Evolutionary conservation across 371 early-diverging fungal genomes (phyloP).

Genomic region (Capniomyces stellatus): DNA sequence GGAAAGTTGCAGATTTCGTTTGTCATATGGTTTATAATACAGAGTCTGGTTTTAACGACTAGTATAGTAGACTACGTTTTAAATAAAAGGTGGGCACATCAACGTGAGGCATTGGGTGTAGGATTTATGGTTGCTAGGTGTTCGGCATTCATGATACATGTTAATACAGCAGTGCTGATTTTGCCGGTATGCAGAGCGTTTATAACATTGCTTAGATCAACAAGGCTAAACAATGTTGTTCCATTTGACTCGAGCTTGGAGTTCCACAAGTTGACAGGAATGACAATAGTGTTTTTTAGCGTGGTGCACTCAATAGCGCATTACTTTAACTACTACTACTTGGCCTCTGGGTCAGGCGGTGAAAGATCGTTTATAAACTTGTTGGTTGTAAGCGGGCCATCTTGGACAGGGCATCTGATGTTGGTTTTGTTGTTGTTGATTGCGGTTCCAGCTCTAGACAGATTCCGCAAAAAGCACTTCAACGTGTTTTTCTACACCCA

Average conservation of each 20-base stretch:
- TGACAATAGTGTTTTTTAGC: conserved; percentile 51
- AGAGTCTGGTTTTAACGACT: too few relatives aligned
- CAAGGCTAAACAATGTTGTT: conserved; percentile 47
- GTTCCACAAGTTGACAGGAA: conserved; percentile 66
- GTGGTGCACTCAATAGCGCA: conserved; percentile 48
- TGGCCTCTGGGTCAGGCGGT: conserved; percentile 13
- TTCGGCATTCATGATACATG: conserved; percentile 41
- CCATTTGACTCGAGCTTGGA: conserved; percentile 65
- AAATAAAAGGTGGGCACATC: conserved; percentile 21
- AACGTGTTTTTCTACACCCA: conserved; percentile 72
- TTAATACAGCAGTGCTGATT: conserved; percentile 55
- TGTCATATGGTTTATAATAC: too few relatives aligned
- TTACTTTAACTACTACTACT: conserved; percentile 47
- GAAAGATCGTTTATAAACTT: conserved; percentile 17
- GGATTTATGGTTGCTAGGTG: conserved; percentile 33
- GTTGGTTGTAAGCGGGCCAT: conserved; percentile 47
- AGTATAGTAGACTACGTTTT: too few relatives aligned
- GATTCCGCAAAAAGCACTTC: conserved; percentile 42
- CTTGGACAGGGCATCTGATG: conserved; percentile 60
- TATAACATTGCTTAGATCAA: conserved; percentile 47
- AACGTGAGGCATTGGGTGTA: conserved; percentile 27
- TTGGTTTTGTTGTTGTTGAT: conserved; percentile 45
- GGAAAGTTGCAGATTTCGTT: too few relatives aligned
- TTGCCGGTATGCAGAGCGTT: conserved; percentile 66
- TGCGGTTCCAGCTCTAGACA: conserved; percentile 39